These are phyloP conservation scores for Yamadazyma taylorii DNA, from an alignment of 1,139 yeast genomes.

Conservation along the genomic window DNA sequence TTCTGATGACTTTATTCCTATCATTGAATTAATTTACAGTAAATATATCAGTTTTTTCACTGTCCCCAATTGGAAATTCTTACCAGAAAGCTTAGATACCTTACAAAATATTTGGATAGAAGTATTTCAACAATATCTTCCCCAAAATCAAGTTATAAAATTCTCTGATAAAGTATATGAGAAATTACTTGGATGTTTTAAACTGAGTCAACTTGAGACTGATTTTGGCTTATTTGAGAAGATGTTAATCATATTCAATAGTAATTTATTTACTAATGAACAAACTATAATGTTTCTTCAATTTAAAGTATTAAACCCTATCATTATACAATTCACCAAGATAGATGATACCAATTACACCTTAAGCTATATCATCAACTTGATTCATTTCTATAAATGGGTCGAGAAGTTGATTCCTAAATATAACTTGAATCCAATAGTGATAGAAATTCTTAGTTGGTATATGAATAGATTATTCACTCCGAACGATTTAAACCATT, in stretches of 20 bases:
- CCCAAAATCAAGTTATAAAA: not conserved
- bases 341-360: not conserved
- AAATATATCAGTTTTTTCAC: constrained; percentile 11
- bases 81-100: constrained; percentile 6
- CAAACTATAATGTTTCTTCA: constrained; percentile 21
- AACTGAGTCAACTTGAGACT: not conserved
- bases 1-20: constrained; percentile 3
- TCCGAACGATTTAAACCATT: not conserved
- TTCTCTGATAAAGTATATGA: constrained; percentile 7
- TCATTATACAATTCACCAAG: constrained; percentile 16
- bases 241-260: constrained; percentile 1
- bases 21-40: constrained; percentile 9
- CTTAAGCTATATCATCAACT: constrained; percentile 1
- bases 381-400: not conserved
- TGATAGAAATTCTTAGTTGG: not conserved
- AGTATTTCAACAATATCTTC: constrained; percentile 12
- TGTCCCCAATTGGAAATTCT: constrained; percentile 2
- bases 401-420: not conserved
- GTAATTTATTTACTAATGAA: constrained; percentile 1
- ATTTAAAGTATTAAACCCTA: constrained; percentile 32
- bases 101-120: constrained; percentile 11
- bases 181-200: constrained; percentile 2
- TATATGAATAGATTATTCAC: not conserved
- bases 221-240: not conserved
- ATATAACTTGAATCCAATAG: not conserved